phyloP scores from a whole-genome alignment of 2,329 filamentous ascomycete species.

The Cryphonectria japonica region DNA sequence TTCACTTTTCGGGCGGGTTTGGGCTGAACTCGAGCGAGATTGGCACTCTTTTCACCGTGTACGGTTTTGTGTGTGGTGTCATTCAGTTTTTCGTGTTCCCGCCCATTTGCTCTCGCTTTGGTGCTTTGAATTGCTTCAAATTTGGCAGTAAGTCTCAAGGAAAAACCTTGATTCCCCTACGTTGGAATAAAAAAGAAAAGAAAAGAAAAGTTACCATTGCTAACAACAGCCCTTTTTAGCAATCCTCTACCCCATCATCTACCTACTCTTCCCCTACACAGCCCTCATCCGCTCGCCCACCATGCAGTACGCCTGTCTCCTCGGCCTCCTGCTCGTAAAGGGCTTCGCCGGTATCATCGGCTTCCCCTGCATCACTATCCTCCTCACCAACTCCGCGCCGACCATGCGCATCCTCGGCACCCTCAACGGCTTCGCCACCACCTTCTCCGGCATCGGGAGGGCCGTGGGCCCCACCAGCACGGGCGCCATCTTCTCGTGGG shows the following conservation, averaged over 20 bases:
- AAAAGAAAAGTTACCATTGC: background rate
- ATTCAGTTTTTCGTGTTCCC: conserved; percentile 90
- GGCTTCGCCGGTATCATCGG: conserved; percentile 78
- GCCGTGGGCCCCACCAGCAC: conserved; percentile 77
- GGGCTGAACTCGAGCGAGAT: conserved; percentile 74
- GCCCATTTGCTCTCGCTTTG: conserved; percentile 70
- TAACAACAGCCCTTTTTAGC: conserved; percentile 40
- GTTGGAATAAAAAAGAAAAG: background rate
- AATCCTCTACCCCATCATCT: conserved; percentile 72
- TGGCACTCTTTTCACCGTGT: conserved; percentile 82
- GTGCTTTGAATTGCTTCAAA: conserved; percentile 74
- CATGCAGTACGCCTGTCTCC: conserved; percentile 63
- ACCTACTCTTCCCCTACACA: conserved; percentile 81
- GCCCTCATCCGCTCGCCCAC: conserved; percentile 58
- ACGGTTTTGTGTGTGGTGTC: conserved; percentile 77
- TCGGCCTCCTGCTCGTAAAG: conserved; percentile 73
- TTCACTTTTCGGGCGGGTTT: conserved; percentile 84
- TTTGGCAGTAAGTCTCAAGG: conserved; percentile 52
- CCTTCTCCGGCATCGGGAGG: conserved; percentile 77
- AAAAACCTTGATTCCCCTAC: background rate
- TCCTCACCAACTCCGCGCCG: conserved; percentile 83
- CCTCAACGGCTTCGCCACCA: conserved; percentile 87
- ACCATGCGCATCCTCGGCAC: conserved; percentile 81
- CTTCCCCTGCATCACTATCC: conserved; percentile 87
- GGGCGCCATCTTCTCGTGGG: conserved; percentile 75